These are phyloP conservation scores for Clarireedia homoeocarpa DNA, from an alignment of 2,329 filamentous ascomycete genomes.

Conservation along the genomic window DNA sequence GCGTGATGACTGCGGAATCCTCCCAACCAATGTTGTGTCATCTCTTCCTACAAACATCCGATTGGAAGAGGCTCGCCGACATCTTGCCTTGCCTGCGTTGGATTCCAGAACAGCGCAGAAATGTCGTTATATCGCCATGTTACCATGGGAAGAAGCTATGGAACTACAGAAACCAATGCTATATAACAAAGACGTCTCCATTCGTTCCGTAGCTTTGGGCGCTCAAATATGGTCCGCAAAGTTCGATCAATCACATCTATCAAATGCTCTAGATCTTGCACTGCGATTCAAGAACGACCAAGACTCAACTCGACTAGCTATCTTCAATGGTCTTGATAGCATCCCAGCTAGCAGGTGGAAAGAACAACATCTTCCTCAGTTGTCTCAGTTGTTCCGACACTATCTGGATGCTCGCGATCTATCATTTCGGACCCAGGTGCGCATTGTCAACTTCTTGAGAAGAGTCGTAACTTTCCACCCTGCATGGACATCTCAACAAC, in stretches of 20 bases:
- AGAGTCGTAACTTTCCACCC: not conserved
- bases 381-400: not conserved
- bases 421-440: not conserved
- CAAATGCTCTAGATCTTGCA: not conserved
- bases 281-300: not conserved
- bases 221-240: not conserved
- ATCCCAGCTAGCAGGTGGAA: not conserved
- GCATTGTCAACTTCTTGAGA: not conserved
- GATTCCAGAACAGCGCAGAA: not conserved
- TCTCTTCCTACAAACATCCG: not conserved
- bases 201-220: not conserved
- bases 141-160: not conserved
- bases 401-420: not conserved
- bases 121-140: not conserved
- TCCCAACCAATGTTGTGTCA: not conserved
- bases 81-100: not conserved
- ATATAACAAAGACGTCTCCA: not conserved
- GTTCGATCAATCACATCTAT: not conserved
- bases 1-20: not conserved
- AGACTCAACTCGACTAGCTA: not conserved
- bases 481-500: not conserved
- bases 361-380: not conserved
- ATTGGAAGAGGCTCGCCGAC: not conserved
- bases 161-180: not conserved
- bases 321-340: not conserved